Conservation (phyloP, 805 yeast species). For the Scheffersomyces amazonensis region DNA sequence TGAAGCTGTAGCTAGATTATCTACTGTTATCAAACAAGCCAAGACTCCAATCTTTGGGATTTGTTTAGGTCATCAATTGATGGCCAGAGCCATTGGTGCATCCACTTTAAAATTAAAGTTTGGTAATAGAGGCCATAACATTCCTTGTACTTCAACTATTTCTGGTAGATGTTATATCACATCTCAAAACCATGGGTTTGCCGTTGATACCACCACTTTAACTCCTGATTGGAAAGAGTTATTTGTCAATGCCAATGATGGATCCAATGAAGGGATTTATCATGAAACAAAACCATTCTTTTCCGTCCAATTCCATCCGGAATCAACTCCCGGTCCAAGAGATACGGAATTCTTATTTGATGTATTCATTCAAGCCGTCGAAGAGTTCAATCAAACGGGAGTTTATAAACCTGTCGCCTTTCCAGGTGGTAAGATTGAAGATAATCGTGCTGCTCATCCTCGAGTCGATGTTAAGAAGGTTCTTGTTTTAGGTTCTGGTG, state of each 20-base stretch:
- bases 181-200: constrained; percentile 98
- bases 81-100: constrained; percentile 96
- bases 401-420: constrained; percentile 70
- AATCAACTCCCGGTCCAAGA: constrained; percentile 98
- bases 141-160: constrained; percentile 86
- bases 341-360: constrained; percentile 98
- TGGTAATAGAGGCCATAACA: constrained; percentile 99
- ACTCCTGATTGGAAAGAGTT: constrained; percentile 85
- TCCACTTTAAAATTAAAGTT: constrained; percentile 87
- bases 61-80: constrained; percentile 95
- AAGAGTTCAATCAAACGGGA: constrained; percentile 58
- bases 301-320: constrained; percentile 99
- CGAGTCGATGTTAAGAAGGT: constrained; percentile 85
- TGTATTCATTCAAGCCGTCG: constrained; percentile 80
- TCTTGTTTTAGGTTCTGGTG: constrained; percentile 95
- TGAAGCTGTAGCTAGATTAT: constrained; percentile 59
- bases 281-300: constrained; percentile 83
- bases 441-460: constrained; percentile 74
- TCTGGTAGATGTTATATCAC: constrained; percentile 98
- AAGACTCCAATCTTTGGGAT: constrained; percentile 95
- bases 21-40: constrained; percentile 55
- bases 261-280: constrained; percentile 97
- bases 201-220: constrained; percentile 82
- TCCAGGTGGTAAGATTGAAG: constrained; percentile 85
- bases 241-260: constrained; percentile 94